A percentile compares a stretch with the other conserved stretches of the same genome.
Conservation (phyloP, 495 filamentous ascomycete genomes). For the Pseudomonodictys pantanalensis region DNA sequence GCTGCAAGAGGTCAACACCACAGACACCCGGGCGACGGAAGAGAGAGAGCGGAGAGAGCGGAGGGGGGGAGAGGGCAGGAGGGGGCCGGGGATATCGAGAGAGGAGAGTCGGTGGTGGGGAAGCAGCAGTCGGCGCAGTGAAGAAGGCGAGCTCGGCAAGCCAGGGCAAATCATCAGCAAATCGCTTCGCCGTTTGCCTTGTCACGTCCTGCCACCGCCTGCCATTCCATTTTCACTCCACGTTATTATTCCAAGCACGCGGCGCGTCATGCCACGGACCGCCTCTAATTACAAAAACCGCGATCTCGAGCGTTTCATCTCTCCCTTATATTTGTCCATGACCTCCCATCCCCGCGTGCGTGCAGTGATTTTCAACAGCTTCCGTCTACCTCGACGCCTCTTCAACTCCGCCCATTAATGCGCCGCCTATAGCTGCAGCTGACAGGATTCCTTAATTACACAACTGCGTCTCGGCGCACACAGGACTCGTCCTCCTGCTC, state of each 20-base stretch:
- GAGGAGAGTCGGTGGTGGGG: slow-evolving; percentile 1
- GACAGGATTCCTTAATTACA: background rate
- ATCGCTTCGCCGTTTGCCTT: background rate
- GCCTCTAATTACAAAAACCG: background rate
- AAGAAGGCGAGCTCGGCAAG: slow-evolving; percentile 5
- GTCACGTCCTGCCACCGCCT: background rate
- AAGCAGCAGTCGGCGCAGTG: background rate
- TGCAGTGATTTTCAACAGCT: background rate
- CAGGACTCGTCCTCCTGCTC: background rate
- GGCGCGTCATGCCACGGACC: slow-evolving; percentile 3
- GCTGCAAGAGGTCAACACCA: background rate
- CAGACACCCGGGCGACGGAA: background rate
- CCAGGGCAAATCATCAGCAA: background rate
- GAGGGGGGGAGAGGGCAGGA: background rate
- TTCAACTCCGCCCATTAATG: background rate
- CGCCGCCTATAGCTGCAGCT: background rate
- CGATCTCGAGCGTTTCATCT: slow-evolving; percentile 26
- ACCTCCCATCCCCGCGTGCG: background rate
- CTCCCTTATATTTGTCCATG: background rate
- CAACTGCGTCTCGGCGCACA: background rate
- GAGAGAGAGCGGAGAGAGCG: background rate
- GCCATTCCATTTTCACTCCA: slow-evolving; percentile 7
- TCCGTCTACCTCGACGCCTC: background rate
- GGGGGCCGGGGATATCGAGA: background rate
- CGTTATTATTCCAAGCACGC: background rate